A percentile compares a stretch with the other conserved stretches of the same genome.
phyloP scores from a whole-genome alignment of 768 basidiomycete species.

The Trametes cubensis region DNA sequence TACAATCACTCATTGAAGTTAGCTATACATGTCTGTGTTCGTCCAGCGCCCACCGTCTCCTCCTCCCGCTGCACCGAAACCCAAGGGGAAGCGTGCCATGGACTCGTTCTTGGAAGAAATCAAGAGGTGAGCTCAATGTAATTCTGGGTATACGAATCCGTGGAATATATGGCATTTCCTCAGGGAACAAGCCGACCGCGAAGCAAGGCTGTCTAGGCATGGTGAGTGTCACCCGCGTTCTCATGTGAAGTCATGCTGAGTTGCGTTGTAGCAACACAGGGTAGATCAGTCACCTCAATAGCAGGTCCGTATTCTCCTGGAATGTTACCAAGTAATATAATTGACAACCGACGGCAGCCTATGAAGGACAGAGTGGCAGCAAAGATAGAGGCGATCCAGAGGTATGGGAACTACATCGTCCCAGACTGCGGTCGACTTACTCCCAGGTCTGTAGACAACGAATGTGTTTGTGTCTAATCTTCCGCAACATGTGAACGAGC shows the following conservation, averaged over 20 bases:
- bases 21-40: background rate
- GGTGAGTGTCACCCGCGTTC: slow-evolving; percentile 40
- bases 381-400: slow-evolving; percentile 88
- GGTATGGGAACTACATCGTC: slow-evolving; percentile 44
- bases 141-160: background rate
- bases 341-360: slow-evolving; percentile 48
- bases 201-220: slow-evolving; percentile 77
- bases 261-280: slow-evolving; percentile 45
- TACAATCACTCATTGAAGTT: slow-evolving; percentile 8
- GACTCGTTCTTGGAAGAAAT: slow-evolving; percentile 96
- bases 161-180: background rate
- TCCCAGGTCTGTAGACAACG: slow-evolving; percentile 62
- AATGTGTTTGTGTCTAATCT: slow-evolving; percentile 96
- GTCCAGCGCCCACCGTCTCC: slow-evolving; percentile 59
- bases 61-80: slow-evolving; percentile 56
- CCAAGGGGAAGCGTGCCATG: slow-evolving; percentile 96
- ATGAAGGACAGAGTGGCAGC: slow-evolving; percentile 89
- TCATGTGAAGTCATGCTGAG: background rate
- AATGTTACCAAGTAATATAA: background rate
- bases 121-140: slow-evolving; percentile 61
- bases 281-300: slow-evolving; percentile 85
- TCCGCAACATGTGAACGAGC: slow-evolving; percentile 85
- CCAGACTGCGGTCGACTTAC: background rate
- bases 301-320: slow-evolving; percentile 59
- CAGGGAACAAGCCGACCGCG: slow-evolving; percentile 92